Evolutionary conservation across 1,284 basidiomycete species (phyloP).

Genomic region (Fistulina hepatica): DNA sequence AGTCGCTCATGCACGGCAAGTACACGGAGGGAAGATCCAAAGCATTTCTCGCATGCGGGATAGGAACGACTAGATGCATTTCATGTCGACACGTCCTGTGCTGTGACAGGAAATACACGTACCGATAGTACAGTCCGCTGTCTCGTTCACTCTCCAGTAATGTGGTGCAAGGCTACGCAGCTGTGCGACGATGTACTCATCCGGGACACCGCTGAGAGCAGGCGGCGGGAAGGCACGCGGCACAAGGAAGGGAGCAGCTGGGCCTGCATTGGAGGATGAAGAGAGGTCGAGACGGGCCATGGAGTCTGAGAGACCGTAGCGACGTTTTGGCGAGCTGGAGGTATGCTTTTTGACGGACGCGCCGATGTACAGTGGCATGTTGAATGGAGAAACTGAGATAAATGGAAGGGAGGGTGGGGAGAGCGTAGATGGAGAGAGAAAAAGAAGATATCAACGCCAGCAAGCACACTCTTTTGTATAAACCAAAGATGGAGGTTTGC

Average conservation of each 20-base stretch:
- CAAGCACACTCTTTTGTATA: no score
- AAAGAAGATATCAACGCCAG: no score
- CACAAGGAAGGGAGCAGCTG: slow-evolving; percentile 31
- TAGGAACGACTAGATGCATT: slow-evolving; percentile 35
- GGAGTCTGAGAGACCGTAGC: no score
- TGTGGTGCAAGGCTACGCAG: slow-evolving; percentile 52
- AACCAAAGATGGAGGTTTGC: no score
- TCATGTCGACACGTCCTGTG: slow-evolving; percentile 1
- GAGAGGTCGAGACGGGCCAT: no score
- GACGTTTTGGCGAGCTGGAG: no score
- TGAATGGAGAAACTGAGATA: slow-evolving; percentile 1
- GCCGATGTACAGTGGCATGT: no score
- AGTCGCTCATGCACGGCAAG: slow-evolving; percentile 18
- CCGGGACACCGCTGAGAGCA: slow-evolving; percentile 48
- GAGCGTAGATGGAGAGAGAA: no score
- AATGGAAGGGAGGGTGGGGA: not conserved
- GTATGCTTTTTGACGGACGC: no score
- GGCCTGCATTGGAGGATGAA: no score
- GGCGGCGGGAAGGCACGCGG: slow-evolving; percentile 53
- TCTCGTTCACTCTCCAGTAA: slow-evolving; percentile 63
- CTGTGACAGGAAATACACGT: slow-evolving; percentile 19
- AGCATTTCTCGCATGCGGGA: slow-evolving; percentile 29
- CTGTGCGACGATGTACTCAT: slow-evolving; percentile 59
- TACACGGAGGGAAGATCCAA: slow-evolving; percentile 23
- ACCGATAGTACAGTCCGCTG: slow-evolving; percentile 67